Percentiles rank a stretch among this genome's conserved stretches.
phyloP scores from a whole-genome alignment of 306 rosid genomes.

The Cucumis hystrix region DNA sequence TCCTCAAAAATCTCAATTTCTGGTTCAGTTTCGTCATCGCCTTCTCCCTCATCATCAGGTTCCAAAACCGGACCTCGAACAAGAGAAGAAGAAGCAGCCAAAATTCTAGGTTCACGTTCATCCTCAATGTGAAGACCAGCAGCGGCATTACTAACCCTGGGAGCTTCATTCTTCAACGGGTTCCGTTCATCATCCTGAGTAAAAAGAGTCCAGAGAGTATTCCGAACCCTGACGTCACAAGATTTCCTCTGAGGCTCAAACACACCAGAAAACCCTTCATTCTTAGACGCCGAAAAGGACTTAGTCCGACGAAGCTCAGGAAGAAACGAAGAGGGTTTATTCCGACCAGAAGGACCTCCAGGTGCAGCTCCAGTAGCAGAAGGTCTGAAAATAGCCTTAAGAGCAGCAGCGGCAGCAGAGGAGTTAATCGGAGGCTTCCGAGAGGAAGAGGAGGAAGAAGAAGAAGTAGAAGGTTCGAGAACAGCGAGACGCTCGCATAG shows the following conservation, averaged over 20 bases:
- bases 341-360: slow-evolving; percentile 12
- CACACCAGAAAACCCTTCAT: slow-evolving; percentile 65
- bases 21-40: slow-evolving; percentile 12
- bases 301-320: slow-evolving; percentile 94
- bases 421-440: slow-evolving; percentile 57
- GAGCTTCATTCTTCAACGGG: slow-evolving; percentile 30
- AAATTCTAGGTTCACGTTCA: slow-evolving; percentile 25
- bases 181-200: slow-evolving; percentile 61
- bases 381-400: slow-evolving; percentile 74
- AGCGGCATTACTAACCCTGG: neutral
- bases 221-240: slow-evolving; percentile 84
- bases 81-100: slow-evolving; percentile 29
- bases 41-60: slow-evolving; percentile 28
- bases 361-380: slow-evolving; percentile 21
- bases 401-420: slow-evolving; percentile 85
- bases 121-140: slow-evolving; percentile 20
- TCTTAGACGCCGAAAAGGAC: slow-evolving; percentile 90
- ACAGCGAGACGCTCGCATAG: slow-evolving; percentile 96
- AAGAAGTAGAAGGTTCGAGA: slow-evolving; percentile 54
- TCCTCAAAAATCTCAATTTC: slow-evolving; percentile 34
- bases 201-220: slow-evolving; percentile 63
- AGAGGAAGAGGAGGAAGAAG: slow-evolving; percentile 20
- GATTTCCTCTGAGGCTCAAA: slow-evolving; percentile 92
- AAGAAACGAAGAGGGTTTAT: slow-evolving; percentile 38
- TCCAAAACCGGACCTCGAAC: slow-evolving; percentile 41